Evolutionary conservation across 345 rosid genomes (phyloP).

Genomic region (Psidium friedrichsthalianum): DNA sequence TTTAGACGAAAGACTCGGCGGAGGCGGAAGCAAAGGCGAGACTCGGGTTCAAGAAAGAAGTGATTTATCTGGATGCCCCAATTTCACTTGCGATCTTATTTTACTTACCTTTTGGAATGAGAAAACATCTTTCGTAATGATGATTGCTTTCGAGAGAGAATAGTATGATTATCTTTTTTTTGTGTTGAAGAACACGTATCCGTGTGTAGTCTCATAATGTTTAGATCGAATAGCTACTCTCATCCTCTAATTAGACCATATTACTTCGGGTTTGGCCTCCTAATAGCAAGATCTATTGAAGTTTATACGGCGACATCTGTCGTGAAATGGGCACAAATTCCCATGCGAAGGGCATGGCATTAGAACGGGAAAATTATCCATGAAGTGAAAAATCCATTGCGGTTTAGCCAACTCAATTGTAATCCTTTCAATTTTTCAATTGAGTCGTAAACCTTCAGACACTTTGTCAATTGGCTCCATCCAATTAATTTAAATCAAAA

Average conservation of each 20-base stretch:
- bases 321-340: neutral
- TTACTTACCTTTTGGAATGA: neutral
- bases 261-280: neutral
- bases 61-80: neutral
- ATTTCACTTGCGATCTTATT: neutral
- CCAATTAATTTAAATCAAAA: too few relatives aligned
- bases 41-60: neutral
- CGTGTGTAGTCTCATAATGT: neutral
- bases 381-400: too few relatives aligned
- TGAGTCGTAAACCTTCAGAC: too few relatives aligned
- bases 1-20: neutral
- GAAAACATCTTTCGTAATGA: neutral
- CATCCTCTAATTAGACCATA: neutral
- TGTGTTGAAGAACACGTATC: neutral
- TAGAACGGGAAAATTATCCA: too few relatives aligned
- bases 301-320: neutral
- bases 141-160: neutral
- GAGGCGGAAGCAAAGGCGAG: too few relatives aligned
- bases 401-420: too few relatives aligned
- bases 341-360: neutral
- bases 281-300: neutral
- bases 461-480: too few relatives aligned
- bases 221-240: neutral
- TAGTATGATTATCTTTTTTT: neutral
- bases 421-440: too few relatives aligned